These are phyloP conservation scores for Hericium coralloides DNA, from an alignment of 768 basidiomycete genomes.

Conservation along the genomic window DNA sequence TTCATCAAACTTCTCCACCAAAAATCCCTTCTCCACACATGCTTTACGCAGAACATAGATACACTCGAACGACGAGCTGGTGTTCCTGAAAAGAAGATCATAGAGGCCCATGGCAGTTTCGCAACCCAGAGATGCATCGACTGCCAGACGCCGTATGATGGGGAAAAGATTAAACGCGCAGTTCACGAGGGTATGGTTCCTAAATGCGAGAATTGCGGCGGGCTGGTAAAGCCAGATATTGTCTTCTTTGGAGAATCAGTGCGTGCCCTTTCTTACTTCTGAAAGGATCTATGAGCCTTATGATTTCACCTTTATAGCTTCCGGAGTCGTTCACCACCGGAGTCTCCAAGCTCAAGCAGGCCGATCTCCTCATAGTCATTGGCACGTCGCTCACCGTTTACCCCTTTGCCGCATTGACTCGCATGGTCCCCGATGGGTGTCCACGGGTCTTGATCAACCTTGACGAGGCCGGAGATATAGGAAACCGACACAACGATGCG, in stretches of 20 bases:
- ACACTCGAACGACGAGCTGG: conserved; percentile 84
- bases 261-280: conserved; percentile 17
- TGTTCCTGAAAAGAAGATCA: conserved; percentile 59
- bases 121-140: conserved; percentile 78
- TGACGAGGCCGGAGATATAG: conserved; percentile 10
- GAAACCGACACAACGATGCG: conserved; percentile 6
- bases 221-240: conserved; percentile 88
- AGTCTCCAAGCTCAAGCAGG: conserved; percentile 43
- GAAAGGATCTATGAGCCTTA: not conserved
- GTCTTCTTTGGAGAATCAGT: conserved; percentile 87
- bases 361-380: conserved; percentile 46
- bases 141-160: conserved; percentile 53
- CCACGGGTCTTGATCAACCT: conserved; percentile 14
- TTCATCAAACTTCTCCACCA: conserved; percentile 78
- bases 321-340: conserved; percentile 58
- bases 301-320: conserved; percentile 36
- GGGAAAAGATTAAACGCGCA: conserved; percentile 56
- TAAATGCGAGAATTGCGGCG: conserved; percentile 56
- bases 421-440: conserved; percentile 3
- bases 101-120: conserved; percentile 97
- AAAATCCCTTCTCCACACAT: conserved; percentile 59
- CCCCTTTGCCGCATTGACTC: conserved; percentile 11
- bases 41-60: conserved; percentile 91
- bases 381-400: conserved; percentile 15
- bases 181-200: conserved; percentile 60